A percentile compares a stretch with the other conserved stretches of the same genome.
phyloP scores from a whole-genome alignment of 2,329 filamentous ascomycete genomes.

The Herpotrichia juniperi region DNA sequence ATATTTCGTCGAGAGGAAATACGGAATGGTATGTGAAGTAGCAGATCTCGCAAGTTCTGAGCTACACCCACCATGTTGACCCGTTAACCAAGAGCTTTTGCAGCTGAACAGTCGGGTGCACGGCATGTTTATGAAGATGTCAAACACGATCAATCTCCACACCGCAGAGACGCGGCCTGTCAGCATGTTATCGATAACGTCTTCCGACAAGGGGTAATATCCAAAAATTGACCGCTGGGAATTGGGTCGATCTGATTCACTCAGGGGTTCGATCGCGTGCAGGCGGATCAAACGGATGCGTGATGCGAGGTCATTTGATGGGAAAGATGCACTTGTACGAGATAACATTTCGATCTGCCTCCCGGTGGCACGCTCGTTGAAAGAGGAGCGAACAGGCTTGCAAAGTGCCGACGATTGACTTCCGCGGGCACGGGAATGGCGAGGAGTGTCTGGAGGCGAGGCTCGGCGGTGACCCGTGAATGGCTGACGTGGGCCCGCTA shows the following conservation, averaged over 20 bases:
- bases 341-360: conserved; percentile 22
- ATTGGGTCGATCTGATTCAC: not conserved
- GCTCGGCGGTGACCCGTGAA: not conserved
- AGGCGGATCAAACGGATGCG: conserved; percentile 33
- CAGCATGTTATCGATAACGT: not conserved
- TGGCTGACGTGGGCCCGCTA: not conserved
- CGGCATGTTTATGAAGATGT: not conserved
- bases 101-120: not conserved
- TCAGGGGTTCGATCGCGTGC: not conserved
- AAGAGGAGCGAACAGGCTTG: conserved; percentile 2
- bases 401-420: conserved; percentile 2
- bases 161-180: not conserved
- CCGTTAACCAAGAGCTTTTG: no score
- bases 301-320: no score
- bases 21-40: not conserved
- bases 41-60: not conserved
- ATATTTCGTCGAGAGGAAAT: no score
- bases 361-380: not conserved
- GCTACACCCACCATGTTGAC: not conserved
- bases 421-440: not conserved
- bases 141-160: conserved; percentile 1
- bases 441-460: not conserved
- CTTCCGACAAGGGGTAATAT: no score
- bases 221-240: not conserved
- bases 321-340: no score